These are phyloP conservation scores for Arabidopsis suecica DNA, from an alignment of 345 rosid species.

Conservation along the genomic window DNA sequence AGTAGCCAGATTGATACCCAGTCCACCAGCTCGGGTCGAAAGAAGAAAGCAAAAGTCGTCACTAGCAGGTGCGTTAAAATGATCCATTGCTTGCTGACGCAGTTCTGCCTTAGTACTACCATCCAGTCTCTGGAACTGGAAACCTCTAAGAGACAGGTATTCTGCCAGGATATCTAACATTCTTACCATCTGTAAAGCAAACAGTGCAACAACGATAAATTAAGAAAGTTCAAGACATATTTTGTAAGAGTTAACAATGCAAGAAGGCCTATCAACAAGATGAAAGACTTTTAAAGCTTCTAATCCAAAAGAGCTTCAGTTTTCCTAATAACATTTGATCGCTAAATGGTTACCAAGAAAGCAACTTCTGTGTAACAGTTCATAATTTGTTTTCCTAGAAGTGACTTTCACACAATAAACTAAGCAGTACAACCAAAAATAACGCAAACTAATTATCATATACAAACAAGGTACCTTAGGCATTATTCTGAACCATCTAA, in stretches of 20 bases:
- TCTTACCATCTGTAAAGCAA: slow-evolving; percentile 84
- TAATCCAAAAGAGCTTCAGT: neutral
- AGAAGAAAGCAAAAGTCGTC: slow-evolving; percentile 99
- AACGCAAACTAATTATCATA: neutral
- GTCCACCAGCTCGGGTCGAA: slow-evolving; percentile 99
- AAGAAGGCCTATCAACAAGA: slow-evolving; percentile 19
- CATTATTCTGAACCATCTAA: slow-evolving; percentile 15
- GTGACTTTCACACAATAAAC: neutral
- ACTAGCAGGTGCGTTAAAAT: slow-evolving; percentile 97
- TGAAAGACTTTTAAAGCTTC: neutral
- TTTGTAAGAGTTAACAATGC: slow-evolving; percentile 16
- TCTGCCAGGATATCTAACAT: slow-evolving; percentile 97
- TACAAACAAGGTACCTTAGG: neutral
- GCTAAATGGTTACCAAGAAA: neutral
- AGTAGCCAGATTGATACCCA: slow-evolving; percentile 98
- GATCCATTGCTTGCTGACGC: slow-evolving; percentile 99
- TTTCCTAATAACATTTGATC: neutral
- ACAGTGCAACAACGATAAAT: slow-evolving; percentile 22
- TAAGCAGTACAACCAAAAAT: slow-evolving; percentile 15
- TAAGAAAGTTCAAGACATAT: slow-evolving; percentile 1
- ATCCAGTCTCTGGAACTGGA: slow-evolving; percentile 98
- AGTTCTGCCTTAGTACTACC: slow-evolving; percentile 99
- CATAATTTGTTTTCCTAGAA: slow-evolving; percentile 1
- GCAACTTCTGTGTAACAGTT: slow-evolving; percentile 14
- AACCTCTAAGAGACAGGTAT: slow-evolving; percentile 90